Base-by-base conservation (phyloP, 2,329 filamentous ascomycete genomes). In the Emmonsiellopsis sp. region DNA sequence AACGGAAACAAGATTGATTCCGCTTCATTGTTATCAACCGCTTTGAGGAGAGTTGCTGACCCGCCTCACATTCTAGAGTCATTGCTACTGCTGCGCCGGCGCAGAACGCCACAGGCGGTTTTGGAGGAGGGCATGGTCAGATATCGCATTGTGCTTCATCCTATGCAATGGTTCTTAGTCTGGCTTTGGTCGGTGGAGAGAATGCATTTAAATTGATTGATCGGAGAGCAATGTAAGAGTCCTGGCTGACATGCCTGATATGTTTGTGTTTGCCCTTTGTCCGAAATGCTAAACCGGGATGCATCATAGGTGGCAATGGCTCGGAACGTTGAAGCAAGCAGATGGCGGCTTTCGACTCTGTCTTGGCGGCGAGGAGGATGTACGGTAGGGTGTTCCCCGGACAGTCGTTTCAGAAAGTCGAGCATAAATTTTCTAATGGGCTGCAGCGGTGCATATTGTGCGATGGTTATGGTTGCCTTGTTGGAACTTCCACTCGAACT, bases 51-150 rank as follows among this genome's bases (percentile, higher is more conserved):
- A n/a, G 48, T 13, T 43, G 43, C 59, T 59, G 53, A 61, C 46
- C 49, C 45, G 32, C 45, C 42, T 48, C 17, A 42, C 49, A n/a
- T 42, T 52, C 49, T 60, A 81, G 80, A 47, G 71, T 92, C 55
- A 74, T 87, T 49, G 80, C 83, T 56, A 96, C 91, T 6, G 84
- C 93, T 49, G 78, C 77, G 47, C 82, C 88, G 44, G 84, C 92
- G 71, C 93, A 97, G 71, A 94, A 96, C 68, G 69, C 76, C 21
- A 77, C 77, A 13, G 93, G 93, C 49, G 93, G 93, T 2, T 95
- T 95, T 68, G 93, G 90, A 51, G 93, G 92, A 58, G 91, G 93
- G n/a, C 86, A 90, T 68, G 90, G 92, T 32, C 93, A 97, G 67
- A 78, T 82, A 60, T 90, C 88, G 51, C 93, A 98, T 71, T 80